phyloP scores from a whole-genome alignment of 176 grass and related monocot genomes.

The Metroxylon sagu region DNA sequence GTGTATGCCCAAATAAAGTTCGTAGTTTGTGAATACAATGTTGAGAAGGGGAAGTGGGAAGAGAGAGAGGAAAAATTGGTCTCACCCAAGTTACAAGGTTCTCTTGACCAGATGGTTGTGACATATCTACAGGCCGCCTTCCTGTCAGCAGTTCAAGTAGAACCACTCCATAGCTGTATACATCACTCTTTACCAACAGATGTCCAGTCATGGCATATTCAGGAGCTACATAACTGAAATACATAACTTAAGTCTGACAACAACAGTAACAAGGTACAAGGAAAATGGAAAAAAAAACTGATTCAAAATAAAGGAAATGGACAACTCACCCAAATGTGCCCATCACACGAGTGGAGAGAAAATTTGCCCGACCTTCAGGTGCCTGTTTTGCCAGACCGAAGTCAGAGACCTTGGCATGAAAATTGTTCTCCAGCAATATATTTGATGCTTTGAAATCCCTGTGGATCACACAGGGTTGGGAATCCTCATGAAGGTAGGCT shows the following conservation, averaged over 20 bases:
- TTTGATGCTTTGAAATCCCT: conserved; percentile 99
- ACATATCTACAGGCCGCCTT: conserved; percentile 87
- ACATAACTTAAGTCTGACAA: not conserved
- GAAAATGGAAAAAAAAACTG: too few relatives aligned
- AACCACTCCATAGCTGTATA: conserved; percentile 99
- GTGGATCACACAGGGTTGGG: conserved; percentile 97
- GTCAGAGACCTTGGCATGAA: conserved; percentile 97
- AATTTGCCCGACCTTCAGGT: conserved; percentile 79
- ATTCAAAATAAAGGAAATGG: conserved; percentile 13
- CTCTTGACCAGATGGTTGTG: conserved; percentile 90
- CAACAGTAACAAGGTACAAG: too few relatives aligned
- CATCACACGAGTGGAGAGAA: conserved; percentile 98
- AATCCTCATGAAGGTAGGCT: conserved; percentile 95
- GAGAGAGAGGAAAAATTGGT: conserved; percentile 19
- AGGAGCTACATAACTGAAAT: conserved; percentile 87
- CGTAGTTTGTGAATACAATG: too few relatives aligned
- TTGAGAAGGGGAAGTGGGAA: too few relatives aligned
- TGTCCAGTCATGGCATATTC: conserved; percentile 99
- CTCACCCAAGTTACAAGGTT: conserved; percentile 94
- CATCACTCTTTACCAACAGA: conserved; percentile 97
- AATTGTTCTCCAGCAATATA: conserved; percentile 95
- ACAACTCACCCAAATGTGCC: conserved; percentile 88
- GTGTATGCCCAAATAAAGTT: too few relatives aligned
- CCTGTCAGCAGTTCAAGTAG: conserved; percentile 90
- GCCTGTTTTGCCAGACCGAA: conserved; percentile 98